Evolutionary conservation across 768 basidiomycete genomes (phyloP).

Genomic region (Pleurotus salmoneostramineus): DNA sequence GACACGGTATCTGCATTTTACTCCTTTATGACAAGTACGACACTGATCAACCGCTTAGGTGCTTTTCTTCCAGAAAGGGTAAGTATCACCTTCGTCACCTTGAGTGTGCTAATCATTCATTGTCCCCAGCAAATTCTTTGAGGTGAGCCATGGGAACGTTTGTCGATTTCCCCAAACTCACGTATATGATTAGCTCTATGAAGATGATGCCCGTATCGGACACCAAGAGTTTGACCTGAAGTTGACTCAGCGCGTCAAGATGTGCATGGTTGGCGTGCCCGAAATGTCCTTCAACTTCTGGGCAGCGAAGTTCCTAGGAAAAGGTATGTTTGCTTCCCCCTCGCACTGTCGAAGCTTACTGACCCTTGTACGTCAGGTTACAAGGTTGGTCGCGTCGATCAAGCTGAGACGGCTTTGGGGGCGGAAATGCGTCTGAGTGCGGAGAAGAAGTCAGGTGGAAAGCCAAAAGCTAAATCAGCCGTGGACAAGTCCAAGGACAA

Average conservation of each 20-base stretch:
- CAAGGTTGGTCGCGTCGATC: conserved; percentile 96
- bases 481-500: conserved; percentile 72
- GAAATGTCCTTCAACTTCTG: conserved; percentile 92
- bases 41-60: conserved; percentile 41
- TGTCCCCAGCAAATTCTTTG: conserved; percentile 66
- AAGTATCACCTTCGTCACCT: conserved; percentile 10
- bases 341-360: neutral
- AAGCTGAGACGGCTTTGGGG: conserved; percentile 94
- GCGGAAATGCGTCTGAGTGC: conserved; percentile 92
- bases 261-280: conserved; percentile 89
- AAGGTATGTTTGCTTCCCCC: conserved; percentile 39
- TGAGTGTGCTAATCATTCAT: neutral
- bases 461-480: conserved; percentile 50
- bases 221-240: conserved; percentile 96
- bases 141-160: conserved; percentile 35
- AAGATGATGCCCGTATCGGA: conserved; percentile 91
- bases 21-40: conserved; percentile 6
- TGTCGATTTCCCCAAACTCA: neutral
- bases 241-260: conserved; percentile 88
- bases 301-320: conserved; percentile 89
- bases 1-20: conserved; percentile 63
- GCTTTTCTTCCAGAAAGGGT: conserved; percentile 99
- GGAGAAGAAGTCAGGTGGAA: conserved; percentile 54
- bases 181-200: conserved; percentile 60
- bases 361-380: conserved; percentile 46